Conservation (phyloP, 2,329 filamentous ascomycete species). For the Fusarium anguioides region DNA sequence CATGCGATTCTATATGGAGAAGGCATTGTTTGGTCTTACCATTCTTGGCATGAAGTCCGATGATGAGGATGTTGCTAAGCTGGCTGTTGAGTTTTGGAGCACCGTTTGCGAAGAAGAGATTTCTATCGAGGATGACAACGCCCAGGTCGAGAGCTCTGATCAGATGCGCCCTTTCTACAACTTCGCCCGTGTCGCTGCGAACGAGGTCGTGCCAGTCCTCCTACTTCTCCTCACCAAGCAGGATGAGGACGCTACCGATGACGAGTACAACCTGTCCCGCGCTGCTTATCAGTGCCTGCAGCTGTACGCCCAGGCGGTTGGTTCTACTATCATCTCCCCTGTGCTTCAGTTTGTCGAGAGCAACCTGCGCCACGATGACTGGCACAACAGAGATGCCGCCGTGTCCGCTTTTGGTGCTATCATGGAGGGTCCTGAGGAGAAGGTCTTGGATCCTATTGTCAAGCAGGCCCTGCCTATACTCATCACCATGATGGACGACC, state of each 20-base stretch:
- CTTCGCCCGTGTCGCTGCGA: conserved; percentile 91
- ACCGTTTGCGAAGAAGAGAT: conserved; percentile 99
- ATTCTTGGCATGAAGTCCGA: conserved; percentile 99
- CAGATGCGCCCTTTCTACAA: conserved; percentile 95
- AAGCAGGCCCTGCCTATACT: conserved; percentile 94
- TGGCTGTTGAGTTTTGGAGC: conserved; percentile 99
- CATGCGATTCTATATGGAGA: conserved; percentile 99
- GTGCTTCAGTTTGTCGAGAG: conserved; percentile 92
- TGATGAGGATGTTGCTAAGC: conserved; percentile 97
- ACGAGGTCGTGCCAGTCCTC: conserved; percentile 93
- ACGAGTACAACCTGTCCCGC: conserved; percentile 96
- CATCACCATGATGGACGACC: conserved; percentile 91
- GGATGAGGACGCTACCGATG: conserved; percentile 95
- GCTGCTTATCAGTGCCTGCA: conserved; percentile 97
- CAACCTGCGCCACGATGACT: conserved; percentile 90
- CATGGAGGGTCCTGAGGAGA: conserved; percentile 97
- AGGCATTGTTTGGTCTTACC: conserved; percentile 95
- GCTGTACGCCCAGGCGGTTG: conserved; percentile 93
- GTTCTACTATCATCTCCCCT: conserved; percentile 82
- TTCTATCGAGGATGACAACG: conserved; percentile 96
- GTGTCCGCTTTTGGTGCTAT: conserved; percentile 98
- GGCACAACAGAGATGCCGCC: conserved; percentile 93
- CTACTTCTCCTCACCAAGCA: conserved; percentile 92
- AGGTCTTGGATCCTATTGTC: conserved; percentile 90
- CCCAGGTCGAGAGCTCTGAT: conserved; percentile 76